Base-by-base conservation (phyloP, 2,329 filamentous ascomycete genomes). In the Stemphylium vesicarium region DNA sequence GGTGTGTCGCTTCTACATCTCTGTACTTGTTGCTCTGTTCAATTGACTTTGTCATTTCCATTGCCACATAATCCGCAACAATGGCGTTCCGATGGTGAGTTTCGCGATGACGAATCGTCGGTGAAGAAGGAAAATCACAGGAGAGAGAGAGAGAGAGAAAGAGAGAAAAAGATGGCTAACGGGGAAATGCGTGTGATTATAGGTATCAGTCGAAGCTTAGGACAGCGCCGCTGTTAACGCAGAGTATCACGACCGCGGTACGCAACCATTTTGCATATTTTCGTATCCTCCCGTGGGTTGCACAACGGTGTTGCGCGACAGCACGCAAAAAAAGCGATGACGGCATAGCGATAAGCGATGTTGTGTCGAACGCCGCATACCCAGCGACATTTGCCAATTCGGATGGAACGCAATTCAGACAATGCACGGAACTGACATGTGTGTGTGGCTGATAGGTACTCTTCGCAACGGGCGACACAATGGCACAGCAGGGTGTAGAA, bases 401-500 rank as follows among this genome's bases (percentile, higher is more conserved):
- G 4, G n/a, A 9, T 4, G 4, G 4, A 45, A 45, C 3, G 48
- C 36, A 11, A 36, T 9, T n/a, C n/a, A n/a, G n/a, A n/a, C n/a
- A n/a, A n/a, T n/a, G n/a, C n/a, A n/a, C n/a, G n/a, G n/a, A 42
- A 26, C 50, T 61, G 50, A 53, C 48, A 35, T 4, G 26, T 29
- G 7, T 10, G 24, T 22, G 29, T 22, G n/a, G n/a, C n/a, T n/a
- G 1, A 20, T 61, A 87, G 85, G 75, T 98, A 56, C 88, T 99
- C 60, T 99, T 98, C 75, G 93, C 90, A 54, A 91, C 92, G 12
- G 95, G 95, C 69, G 95, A 99, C 79, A 82, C 89, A 57, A 88
- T 96, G 64, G 92, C 95, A 33, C 95, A 99, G 78, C 94, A 98
- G 79, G 82, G 86, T 32, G 90, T 99, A 56, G 94, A 98, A 79